phyloP scores from a whole-genome alignment of 169 alveolate species.

The Toxoplasma gondii region DNA sequence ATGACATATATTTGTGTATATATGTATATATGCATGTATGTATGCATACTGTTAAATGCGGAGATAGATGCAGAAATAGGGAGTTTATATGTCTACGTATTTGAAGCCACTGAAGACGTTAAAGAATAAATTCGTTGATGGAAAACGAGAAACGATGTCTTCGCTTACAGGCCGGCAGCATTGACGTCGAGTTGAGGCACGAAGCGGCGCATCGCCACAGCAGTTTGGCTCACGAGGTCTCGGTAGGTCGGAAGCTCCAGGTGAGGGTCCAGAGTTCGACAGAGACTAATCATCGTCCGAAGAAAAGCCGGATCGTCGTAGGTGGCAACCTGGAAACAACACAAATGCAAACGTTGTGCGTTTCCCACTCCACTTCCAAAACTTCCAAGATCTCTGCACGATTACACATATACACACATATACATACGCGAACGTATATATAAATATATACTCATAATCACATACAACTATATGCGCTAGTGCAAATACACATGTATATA shows the following conservation, averaged over 20 bases:
- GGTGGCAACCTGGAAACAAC: background rate
- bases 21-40: no score
- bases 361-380: background rate
- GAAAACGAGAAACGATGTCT: no score
- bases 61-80: background rate
- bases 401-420: background rate
- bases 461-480: background rate
- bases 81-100: no score
- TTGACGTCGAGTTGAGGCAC: slow-evolving; percentile 1
- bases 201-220: slow-evolving; percentile 33
- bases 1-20: no score
- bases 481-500: background rate
- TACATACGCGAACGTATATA: background rate
- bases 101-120: no score
- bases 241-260: background rate
- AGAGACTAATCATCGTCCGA: slow-evolving; percentile 12
- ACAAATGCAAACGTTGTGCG: background rate
- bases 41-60: background rate
- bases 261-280: slow-evolving; percentile 6
- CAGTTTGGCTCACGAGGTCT: background rate
- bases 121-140: no score
- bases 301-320: slow-evolving; percentile 23
- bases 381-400: background rate
- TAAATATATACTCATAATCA: background rate
- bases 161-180: background rate